A percentile compares a stretch with the other conserved stretches of the same genome.
Conservation (phyloP, 805 yeast genomes). For the Hagleromyces aurorensis region DNA sequence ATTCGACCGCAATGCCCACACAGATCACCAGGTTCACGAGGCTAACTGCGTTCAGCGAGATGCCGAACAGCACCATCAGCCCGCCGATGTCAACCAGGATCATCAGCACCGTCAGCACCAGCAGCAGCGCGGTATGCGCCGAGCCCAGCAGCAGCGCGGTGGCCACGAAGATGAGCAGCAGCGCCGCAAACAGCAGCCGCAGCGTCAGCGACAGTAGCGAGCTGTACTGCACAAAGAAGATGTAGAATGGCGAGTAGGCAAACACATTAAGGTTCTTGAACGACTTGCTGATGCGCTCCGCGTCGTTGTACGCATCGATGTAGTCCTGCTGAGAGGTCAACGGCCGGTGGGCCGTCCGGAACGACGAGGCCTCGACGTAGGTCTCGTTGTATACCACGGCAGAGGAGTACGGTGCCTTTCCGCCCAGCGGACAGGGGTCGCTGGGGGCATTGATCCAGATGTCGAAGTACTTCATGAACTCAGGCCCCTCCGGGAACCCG, state of each 20-base stretch:
- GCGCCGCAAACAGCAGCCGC: slow-evolving; percentile 44
- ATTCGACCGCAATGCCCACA: slow-evolving; percentile 88
- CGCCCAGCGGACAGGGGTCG: slow-evolving; percentile 91
- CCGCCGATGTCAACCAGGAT: slow-evolving; percentile 73
- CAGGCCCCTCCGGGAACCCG: slow-evolving; percentile 71
- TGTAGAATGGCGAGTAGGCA: slow-evolving; percentile 90
- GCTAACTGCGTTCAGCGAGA: slow-evolving; percentile 81
- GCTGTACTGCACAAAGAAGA: slow-evolving; percentile 83
- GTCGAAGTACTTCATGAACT: slow-evolving; percentile 62
- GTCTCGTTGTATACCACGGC: slow-evolving; percentile 42
- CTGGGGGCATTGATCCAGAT: slow-evolving; percentile 82
- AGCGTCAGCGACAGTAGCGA: slow-evolving; percentile 55
- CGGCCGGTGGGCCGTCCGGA: slow-evolving; percentile 74
- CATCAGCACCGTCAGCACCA: slow-evolving; percentile 52
- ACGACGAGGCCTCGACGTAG: slow-evolving; percentile 49
- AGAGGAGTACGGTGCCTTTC: slow-evolving; percentile 80
- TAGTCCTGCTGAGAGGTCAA: slow-evolving; percentile 77
- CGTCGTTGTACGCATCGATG: slow-evolving; percentile 68
- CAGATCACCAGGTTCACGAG: slow-evolving; percentile 89
- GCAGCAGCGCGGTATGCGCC: slow-evolving; percentile 44
- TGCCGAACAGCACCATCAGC: slow-evolving; percentile 62
- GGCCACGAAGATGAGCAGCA: slow-evolving; percentile 42
- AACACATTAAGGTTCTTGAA: slow-evolving; percentile 54
- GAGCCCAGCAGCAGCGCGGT: slow-evolving; percentile 62
- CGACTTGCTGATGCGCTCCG: slow-evolving; percentile 57